These are phyloP conservation scores for Groenewaldozyma sp. DNA, from an alignment of 1,139 yeast species.

Conservation along the genomic window DNA sequence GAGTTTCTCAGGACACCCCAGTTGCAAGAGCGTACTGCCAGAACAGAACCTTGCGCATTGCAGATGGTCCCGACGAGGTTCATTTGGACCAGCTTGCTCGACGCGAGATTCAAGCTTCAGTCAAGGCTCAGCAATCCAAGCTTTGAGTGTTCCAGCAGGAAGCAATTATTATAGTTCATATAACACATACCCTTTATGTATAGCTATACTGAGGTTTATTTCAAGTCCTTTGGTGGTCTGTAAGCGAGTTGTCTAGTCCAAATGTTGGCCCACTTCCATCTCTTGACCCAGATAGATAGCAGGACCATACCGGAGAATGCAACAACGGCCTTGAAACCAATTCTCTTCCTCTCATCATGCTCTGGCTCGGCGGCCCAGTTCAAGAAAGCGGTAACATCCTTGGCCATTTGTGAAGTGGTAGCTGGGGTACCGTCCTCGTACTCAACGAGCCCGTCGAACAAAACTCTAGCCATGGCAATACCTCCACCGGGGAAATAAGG, in stretches of 20 bases:
- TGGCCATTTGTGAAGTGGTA: conserved; percentile 98
- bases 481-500: conserved; percentile 99
- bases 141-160: neutral
- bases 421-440: conserved; percentile 99
- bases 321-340: conserved; percentile 89
- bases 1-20: conserved; percentile 54
- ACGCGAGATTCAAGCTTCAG: conserved; percentile 13
- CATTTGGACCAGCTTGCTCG: conserved; percentile 55
- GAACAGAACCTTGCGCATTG: conserved; percentile 54
- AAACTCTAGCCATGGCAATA: conserved; percentile 97
- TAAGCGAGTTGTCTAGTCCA: conserved; percentile 92
- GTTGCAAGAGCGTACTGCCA: conserved; percentile 49
- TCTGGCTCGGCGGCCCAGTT: conserved; percentile 99
- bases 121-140: neutral
- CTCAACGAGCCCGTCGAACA: conserved; percentile 94
- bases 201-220: neutral
- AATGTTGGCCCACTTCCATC: conserved; percentile 95
- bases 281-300: conserved; percentile 85
- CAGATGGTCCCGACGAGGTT: conserved; percentile 73
- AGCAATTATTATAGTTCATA: conserved; percentile 2
- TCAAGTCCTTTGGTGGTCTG: conserved; percentile 54
- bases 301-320: conserved; percentile 73
- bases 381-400: conserved; percentile 90
- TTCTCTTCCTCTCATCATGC: conserved; percentile 95
- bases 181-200: conserved; percentile 1